A percentile compares a stretch with the other conserved stretches of the same genome.
Conservation (phyloP, 352 stramenopile genomes). For the Phytopythium delawarense region DNA sequence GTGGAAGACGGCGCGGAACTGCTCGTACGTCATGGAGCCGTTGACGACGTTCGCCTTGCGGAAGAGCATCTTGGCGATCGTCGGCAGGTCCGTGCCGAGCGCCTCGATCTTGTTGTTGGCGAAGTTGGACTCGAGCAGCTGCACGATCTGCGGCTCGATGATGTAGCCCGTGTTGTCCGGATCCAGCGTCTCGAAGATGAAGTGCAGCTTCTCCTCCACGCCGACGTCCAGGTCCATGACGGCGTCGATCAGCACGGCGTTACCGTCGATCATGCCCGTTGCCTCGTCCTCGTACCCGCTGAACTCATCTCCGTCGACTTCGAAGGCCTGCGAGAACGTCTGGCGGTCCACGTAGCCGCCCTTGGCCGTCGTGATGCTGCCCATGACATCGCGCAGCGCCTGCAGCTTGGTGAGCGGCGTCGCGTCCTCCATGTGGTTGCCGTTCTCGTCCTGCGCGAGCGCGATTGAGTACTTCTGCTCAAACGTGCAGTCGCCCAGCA, state of each 20-base stretch:
- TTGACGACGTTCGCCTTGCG: constrained; percentile 51
- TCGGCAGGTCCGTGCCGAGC: constrained; percentile 64
- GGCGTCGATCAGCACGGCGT: constrained; percentile 78
- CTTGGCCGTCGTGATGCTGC: constrained; percentile 46
- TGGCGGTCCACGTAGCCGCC: constrained; percentile 62
- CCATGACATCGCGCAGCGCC: constrained; percentile 73
- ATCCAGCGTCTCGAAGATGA: constrained; percentile 85
- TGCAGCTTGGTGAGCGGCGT: constrained; percentile 60
- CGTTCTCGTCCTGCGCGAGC: constrained; percentile 51
- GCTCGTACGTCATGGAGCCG: constrained; percentile 60
- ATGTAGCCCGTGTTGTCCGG: constrained; percentile 43
- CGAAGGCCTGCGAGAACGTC: constrained; percentile 76
- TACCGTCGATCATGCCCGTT: constrained; percentile 54
- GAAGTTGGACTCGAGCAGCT: constrained; percentile 73
- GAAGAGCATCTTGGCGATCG: constrained; percentile 69
- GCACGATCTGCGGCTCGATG: constrained; percentile 54
- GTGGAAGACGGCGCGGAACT: constrained; percentile 71
- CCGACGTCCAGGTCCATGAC: constrained; percentile 73
- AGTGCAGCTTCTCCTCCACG: constrained; percentile 71
- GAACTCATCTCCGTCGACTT: constrained; percentile 50
- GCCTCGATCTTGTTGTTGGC: constrained; percentile 65
- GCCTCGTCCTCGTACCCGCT: constrained; percentile 48
- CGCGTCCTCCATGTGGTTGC: constrained; percentile 16
- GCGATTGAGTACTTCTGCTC: constrained; percentile 64
- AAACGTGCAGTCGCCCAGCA: constrained; percentile 63